phyloP scores from a whole-genome alignment of 306 rosid species.

The Adenanthera pavonina region DNA sequence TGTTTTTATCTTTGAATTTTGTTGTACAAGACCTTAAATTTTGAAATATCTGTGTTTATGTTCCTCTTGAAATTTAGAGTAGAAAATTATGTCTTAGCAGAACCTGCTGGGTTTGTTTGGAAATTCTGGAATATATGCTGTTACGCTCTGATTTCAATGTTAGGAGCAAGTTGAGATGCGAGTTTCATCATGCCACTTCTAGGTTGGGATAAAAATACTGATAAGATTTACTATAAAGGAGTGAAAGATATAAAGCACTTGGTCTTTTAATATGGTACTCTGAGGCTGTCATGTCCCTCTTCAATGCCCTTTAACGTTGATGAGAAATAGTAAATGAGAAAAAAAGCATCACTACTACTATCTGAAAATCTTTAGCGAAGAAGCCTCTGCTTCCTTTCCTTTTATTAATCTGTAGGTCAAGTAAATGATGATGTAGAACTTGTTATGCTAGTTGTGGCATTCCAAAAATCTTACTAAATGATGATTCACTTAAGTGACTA shows the following conservation, averaged over 20 bases:
- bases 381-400: not conserved
- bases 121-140: not conserved
- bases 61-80: not conserved
- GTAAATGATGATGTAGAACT: constrained; percentile 5
- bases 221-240: not conserved
- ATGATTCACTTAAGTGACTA: not conserved
- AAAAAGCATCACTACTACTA: not conserved
- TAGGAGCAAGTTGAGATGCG: constrained; percentile 11
- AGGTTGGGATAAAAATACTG: not conserved
- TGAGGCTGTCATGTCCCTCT: not conserved
- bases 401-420: not conserved
- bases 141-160: constrained; percentile 2
- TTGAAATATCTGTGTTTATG: constrained; percentile 9
- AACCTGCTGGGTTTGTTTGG: not conserved
- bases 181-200: constrained; percentile 11
- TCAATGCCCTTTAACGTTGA: not conserved
- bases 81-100: not conserved
- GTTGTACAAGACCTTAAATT: not conserved
- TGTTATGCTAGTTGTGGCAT: not conserved
- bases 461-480: not conserved
- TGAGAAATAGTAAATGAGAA: not conserved
- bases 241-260: not conserved
- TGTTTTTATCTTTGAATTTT: not conserved
- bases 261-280: not conserved
- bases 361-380: not conserved